A percentile compares a stretch with the other conserved stretches of the same genome.
Conservation (phyloP, 306 rosid species). For the Corylus americana region DNA sequence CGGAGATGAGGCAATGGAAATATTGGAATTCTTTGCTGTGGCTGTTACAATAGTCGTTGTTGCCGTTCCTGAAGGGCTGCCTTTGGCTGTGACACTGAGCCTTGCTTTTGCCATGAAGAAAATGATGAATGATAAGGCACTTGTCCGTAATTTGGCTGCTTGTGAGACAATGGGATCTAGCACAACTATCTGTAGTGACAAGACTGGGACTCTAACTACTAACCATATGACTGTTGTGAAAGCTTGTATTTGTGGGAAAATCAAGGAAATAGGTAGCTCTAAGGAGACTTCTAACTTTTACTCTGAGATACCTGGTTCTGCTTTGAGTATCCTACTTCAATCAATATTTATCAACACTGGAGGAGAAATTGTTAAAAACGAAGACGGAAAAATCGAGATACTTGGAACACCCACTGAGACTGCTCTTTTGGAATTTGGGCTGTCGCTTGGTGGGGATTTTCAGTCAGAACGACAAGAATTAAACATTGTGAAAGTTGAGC, state of each 20-base stretch:
- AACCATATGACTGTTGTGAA: conserved; percentile 96
- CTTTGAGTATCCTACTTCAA: conserved; percentile 65
- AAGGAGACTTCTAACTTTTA: conserved; percentile 44
- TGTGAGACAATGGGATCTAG: conserved; percentile 99
- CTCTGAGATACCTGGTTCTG: conserved; percentile 66
- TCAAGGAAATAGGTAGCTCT: conserved; percentile 58
- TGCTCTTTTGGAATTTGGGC: conserved; percentile 84
- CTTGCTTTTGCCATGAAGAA: conserved; percentile 99
- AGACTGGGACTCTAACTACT: conserved; percentile 95
- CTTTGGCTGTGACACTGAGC: conserved; percentile 96
- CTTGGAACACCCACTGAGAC: conserved; percentile 94
- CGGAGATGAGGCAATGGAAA: conserved; percentile 77
- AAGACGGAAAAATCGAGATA: conserved; percentile 64
- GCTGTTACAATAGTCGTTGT: conserved; percentile 97
- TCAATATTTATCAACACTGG: conserved; percentile 93
- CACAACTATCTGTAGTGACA: conserved; percentile 94
- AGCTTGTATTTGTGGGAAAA: conserved; percentile 73
- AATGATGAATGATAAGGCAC: conserved; percentile 99
- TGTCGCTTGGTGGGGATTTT: conserved; percentile 79
- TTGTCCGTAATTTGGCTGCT: conserved; percentile 94
- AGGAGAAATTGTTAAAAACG: conserved; percentile 84
- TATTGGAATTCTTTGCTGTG: conserved; percentile 87
- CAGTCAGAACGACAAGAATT: conserved; percentile 50
- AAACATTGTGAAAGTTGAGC: conserved; percentile 81
- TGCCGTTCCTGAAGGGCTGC: conserved; percentile 99